Conservation (phyloP, 352 stramenopile species). For the Elongisporangium undulatum region DNA sequence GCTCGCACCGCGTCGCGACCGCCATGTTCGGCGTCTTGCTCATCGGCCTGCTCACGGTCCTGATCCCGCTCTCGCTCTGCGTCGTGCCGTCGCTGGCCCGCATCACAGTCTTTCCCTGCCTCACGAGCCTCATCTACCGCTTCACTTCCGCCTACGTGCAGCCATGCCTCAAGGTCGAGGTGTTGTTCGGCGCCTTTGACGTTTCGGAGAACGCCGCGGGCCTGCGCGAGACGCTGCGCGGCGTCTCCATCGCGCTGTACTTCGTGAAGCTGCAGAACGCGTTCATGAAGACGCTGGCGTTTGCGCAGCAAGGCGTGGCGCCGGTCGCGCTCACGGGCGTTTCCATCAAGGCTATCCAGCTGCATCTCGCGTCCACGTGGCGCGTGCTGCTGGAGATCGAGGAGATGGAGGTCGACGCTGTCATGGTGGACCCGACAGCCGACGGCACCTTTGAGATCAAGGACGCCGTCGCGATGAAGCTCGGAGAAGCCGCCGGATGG, state of each 20-base stretch:
- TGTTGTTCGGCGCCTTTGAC: slow-evolving; percentile 39
- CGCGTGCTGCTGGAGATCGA: slow-evolving; percentile 50
- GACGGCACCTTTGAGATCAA: slow-evolving; percentile 35
- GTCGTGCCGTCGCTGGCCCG: slow-evolving; percentile 51
- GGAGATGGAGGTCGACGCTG: slow-evolving; percentile 34
- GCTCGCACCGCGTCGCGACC: slow-evolving; percentile 16
- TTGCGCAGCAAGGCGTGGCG: slow-evolving; percentile 51
- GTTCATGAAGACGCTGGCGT: slow-evolving; percentile 54
- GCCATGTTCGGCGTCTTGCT: slow-evolving; percentile 38
- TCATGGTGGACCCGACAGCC: slow-evolving; percentile 38
- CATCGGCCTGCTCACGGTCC: slow-evolving; percentile 43
- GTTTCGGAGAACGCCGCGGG: slow-evolving; percentile 13
- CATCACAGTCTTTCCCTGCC: slow-evolving; percentile 50
- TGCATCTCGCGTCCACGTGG: slow-evolving; percentile 46
- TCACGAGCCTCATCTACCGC: slow-evolving; percentile 52
- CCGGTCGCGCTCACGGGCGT: slow-evolving; percentile 34
- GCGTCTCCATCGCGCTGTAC: slow-evolving; percentile 49
- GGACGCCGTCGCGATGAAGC: slow-evolving; percentile 54
- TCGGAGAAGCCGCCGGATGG: slow-evolving; percentile 34
- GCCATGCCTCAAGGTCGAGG: slow-evolving; percentile 46
- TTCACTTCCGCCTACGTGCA: slow-evolving; percentile 46
- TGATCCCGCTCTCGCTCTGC: slow-evolving; percentile 59
- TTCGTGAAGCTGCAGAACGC: slow-evolving; percentile 42
- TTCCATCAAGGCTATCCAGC: slow-evolving; percentile 34
- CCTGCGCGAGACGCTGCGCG: slow-evolving; percentile 21